A percentile compares a stretch with the other conserved stretches of the same genome.
Conservation (phyloP, 352 stramenopile species). For the Saprolegnia diclina region DNA sequence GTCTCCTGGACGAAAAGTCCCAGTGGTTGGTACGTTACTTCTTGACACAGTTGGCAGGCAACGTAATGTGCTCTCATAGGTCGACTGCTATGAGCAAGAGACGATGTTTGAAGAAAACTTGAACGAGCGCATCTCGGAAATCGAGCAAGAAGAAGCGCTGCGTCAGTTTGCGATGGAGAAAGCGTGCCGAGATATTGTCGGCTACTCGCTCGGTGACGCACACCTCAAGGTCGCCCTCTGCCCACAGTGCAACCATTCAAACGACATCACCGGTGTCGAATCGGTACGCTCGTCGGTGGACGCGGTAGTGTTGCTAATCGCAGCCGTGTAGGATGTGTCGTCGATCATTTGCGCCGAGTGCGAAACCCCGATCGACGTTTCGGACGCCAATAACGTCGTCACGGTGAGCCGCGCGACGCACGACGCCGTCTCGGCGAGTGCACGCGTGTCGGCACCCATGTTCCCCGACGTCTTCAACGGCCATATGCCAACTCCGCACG, state of each 20-base stretch:
- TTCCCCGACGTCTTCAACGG: background rate
- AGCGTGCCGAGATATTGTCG: conserved; percentile 45
- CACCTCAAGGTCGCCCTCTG: conserved; percentile 51
- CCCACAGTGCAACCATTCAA: conserved; percentile 49
- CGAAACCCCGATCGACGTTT: conserved; percentile 22
- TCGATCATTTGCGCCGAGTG: conserved; percentile 14
- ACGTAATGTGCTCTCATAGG: conserved; percentile 9
- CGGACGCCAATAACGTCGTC: conserved; percentile 5
- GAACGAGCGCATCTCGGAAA: conserved; percentile 63
- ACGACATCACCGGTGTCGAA: conserved; percentile 48
- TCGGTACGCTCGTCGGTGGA: background rate
- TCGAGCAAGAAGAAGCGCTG: conserved; percentile 69
- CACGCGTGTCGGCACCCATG: background rate
- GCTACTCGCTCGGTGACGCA: conserved; percentile 32
- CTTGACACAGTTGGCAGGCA: background rate
- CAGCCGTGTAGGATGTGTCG: conserved; percentile 8
- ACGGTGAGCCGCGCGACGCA: conserved; percentile 20
- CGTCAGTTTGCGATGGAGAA: conserved; percentile 68
- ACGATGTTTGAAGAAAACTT: conserved; percentile 87
- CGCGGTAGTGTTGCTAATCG: background rate
- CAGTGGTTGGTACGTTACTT: conserved; percentile 16
- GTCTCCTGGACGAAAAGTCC: conserved; percentile 14
- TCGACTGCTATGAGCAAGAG: conserved; percentile 86
- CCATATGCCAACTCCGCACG: background rate
- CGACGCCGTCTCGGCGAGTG: conserved; percentile 2